Base-by-base conservation (phyloP, 2,329 filamentous ascomycete genomes). In the Colletotrichum orbiculare region DNA sequence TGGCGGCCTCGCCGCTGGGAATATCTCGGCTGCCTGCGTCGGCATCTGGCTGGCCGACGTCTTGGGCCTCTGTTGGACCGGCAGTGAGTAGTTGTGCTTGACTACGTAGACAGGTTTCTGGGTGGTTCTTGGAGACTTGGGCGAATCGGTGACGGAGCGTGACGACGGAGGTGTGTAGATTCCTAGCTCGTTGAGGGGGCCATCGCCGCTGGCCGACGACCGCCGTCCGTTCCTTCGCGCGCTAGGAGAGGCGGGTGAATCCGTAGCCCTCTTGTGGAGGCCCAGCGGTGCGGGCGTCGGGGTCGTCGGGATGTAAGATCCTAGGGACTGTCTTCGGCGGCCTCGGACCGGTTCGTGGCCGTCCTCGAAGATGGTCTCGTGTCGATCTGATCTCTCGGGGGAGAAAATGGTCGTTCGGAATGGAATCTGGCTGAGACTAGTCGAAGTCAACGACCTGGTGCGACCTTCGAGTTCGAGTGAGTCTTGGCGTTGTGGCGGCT, bases 21-120 rank as follows among this genome's bases (percentile, higher is more conserved):
- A 63, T n/a, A 48, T 47, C 38, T 66, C 64, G 17, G 35, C 41
- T n/a, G 41, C 25, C 25, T 25, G 25, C 25, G 25, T 25, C 4
- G 25, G 5, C 3, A 25, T 38, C 17, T 34, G n/a, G 9, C 59
- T 54, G 41, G 49, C 54, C 15, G 64, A 60, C 6, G 61, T 61
- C 15, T 56, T 67, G 6, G 55, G 65, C 1, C 65, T 46, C 49
- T 66, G 61, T 39, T 65, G 61, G 4, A 64, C 52, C 4, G 67
- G 67, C 39, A 67, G 45, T 25, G 67, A 68, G 17, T 69, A 69
- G n/a, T 68, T 68, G 13, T 64, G 60, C 39, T 69, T 71, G 6
- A 68, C 67, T 9, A 71, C 56, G 33, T 69, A 48, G n/a, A 71
- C 65, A 2, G 71, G 70, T 25, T 72, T 72, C 2, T 70, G 69